These are phyloP conservation scores for Cytospora chrysosperma DNA, from an alignment of 2,329 filamentous ascomycete genomes.

Conservation along the genomic window DNA sequence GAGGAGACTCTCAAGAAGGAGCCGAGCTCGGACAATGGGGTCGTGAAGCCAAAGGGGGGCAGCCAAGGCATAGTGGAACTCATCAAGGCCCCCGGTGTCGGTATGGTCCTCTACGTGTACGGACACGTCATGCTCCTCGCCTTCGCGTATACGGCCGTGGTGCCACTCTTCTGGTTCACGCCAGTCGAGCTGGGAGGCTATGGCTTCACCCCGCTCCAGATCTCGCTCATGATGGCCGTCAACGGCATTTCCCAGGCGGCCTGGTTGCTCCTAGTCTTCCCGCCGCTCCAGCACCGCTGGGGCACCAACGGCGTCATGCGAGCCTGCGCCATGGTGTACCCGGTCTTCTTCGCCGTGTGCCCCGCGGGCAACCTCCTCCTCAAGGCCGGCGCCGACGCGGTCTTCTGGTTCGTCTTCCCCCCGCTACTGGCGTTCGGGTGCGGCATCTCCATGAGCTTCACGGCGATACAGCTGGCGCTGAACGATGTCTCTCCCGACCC, in stretches of 20 bases:
- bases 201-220: conserved; percentile 60
- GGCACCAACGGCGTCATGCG: conserved; percentile 67
- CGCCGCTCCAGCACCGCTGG: conserved; percentile 61
- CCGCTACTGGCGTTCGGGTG: conserved; percentile 52
- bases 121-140: conserved; percentile 67
- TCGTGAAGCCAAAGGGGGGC: conserved; percentile 25
- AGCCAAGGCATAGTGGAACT: conserved; percentile 52
- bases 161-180: conserved; percentile 69
- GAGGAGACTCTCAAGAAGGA: conserved; percentile 57
- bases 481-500: conserved; percentile 71
- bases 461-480: conserved; percentile 67
- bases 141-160: conserved; percentile 68
- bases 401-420: conserved; percentile 58
- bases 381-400: conserved; percentile 38
- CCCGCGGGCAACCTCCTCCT: conserved; percentile 59
- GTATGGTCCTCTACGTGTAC: conserved; percentile 64
- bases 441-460: conserved; percentile 68
- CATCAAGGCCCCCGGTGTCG: conserved; percentile 62
- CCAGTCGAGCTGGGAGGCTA: conserved; percentile 62
- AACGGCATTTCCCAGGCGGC: conserved; percentile 65
- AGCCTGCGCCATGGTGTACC: conserved; percentile 57
- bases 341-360: conserved; percentile 57
- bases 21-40: conserved; percentile 23
- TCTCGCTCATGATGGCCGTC: conserved; percentile 64
- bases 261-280: conserved; percentile 72